Conservation (phyloP, 2,329 filamentous ascomycete genomes). For the Phaeoacremonium minimum region DNA sequence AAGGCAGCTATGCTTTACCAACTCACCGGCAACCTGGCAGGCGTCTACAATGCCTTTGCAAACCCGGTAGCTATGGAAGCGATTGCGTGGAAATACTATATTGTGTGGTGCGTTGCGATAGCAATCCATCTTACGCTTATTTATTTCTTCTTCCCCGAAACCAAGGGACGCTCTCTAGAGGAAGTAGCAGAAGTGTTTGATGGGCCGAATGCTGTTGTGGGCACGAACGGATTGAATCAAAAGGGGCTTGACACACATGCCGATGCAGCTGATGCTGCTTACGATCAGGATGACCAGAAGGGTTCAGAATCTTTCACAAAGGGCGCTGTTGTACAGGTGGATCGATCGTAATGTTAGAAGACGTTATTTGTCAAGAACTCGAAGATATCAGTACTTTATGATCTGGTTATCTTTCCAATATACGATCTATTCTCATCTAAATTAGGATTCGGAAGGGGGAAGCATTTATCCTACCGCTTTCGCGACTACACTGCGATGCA, state of each 20-base stretch:
- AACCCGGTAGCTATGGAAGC: conserved; percentile 37
- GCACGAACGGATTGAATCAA: conserved; percentile 5
- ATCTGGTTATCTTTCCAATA: too few relatives aligned
- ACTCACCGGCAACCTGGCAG: conserved; percentile 18
- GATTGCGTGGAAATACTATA: conserved; percentile 35
- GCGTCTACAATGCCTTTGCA: conserved; percentile 34
- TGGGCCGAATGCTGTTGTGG: conserved; percentile 11
- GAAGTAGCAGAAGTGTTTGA: conserved; percentile 36
- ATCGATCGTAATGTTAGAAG: too few relatives aligned
- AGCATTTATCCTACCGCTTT: too few relatives aligned
- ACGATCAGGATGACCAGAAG: too few relatives aligned
- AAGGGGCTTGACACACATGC: conserved; percentile 1
- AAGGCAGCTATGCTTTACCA: conserved; percentile 23
- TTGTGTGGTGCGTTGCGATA: conserved; percentile 34
- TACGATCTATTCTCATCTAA: too few relatives aligned
- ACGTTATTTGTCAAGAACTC: too few relatives aligned
- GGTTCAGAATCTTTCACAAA: too few relatives aligned
- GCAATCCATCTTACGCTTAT: conserved; percentile 30
- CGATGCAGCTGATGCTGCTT: too few relatives aligned
- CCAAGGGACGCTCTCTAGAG: conserved; percentile 31
- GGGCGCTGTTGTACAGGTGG: too few relatives aligned
- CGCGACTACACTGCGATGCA: too few relatives aligned
- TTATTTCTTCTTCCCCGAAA: conserved; percentile 38
- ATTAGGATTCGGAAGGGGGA: too few relatives aligned
- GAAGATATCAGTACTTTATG: too few relatives aligned